These are phyloP conservation scores for Camellia granthamiana DNA, from an alignment of 148 eudicot genomes.

Conservation along the genomic window DNA sequence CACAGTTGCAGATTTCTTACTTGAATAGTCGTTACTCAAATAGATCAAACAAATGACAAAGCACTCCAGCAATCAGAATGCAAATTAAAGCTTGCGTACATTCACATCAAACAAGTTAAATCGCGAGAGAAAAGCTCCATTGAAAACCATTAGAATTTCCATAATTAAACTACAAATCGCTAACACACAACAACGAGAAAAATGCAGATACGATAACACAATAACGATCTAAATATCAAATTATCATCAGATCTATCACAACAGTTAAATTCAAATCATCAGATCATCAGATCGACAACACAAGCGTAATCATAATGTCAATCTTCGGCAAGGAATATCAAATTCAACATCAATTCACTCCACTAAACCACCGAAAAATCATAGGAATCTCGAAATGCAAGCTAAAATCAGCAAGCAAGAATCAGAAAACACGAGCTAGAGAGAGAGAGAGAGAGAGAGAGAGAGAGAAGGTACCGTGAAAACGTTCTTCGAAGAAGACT, in stretches of 20 bases:
- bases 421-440: neutral
- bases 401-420: neutral
- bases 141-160: neutral
- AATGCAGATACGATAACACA: neutral
- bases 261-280: too few species aligned
- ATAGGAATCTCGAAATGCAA: neutral
- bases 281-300: conserved; percentile 17
- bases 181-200: neutral
- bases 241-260: conserved; percentile 13
- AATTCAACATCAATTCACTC: conserved; percentile 1
- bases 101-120: neutral
- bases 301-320: neutral
- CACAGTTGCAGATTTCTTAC: neutral
- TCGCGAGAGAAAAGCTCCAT: too few species aligned
- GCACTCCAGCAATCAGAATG: neutral
- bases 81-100: neutral
- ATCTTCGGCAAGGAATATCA: neutral
- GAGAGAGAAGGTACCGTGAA: conserved; percentile 43
- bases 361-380: neutral
- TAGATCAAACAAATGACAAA: neutral
- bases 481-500: conserved; percentile 86
- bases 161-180: neutral
- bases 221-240: neutral
- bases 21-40: neutral
- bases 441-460: conserved; percentile 5